Conservation (phyloP, 2,329 filamentous ascomycete genomes). For the Sporothrix mexicana region DNA sequence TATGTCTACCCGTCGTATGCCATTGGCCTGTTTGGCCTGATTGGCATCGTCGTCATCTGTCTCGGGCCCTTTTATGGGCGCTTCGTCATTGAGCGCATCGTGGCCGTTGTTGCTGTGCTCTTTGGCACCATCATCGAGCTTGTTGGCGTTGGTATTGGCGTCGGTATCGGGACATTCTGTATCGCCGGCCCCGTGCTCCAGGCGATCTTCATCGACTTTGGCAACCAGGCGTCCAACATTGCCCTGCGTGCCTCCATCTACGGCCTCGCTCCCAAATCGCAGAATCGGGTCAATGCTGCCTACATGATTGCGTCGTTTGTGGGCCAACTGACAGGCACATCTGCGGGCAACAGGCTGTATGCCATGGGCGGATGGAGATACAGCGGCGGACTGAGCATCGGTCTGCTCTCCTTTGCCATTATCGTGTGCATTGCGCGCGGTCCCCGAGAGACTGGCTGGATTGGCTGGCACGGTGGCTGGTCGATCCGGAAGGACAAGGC, state of each 20-base stretch:
- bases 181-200: conserved; percentile 76
- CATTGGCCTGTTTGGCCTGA: conserved; percentile 80
- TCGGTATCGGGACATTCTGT: conserved; percentile 68
- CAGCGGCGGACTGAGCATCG: conserved; percentile 53
- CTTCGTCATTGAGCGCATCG: conserved; percentile 71
- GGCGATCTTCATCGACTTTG: conserved; percentile 72
- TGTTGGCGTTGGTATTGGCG: conserved; percentile 68
- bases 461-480: conserved; percentile 54
- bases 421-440: conserved; percentile 47
- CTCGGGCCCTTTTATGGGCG: conserved; percentile 73
- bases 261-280: conserved; percentile 69
- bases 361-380: conserved; percentile 58
- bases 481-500: conserved; percentile 40
- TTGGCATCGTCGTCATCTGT: conserved; percentile 73
- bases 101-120: conserved; percentile 70
- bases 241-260: conserved; percentile 76
- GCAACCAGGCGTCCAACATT: conserved; percentile 74
- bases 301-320: conserved; percentile 80
- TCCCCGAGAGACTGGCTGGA: conserved; percentile 50
- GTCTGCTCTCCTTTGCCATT: conserved; percentile 47
- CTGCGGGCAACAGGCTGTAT: conserved; percentile 61
- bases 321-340: conserved; percentile 75
- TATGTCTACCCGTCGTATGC: conserved; percentile 70
- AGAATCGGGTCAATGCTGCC: conserved; percentile 79
- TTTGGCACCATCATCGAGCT: conserved; percentile 65